Percentiles rank a stretch among this genome's conserved stretches.
phyloP scores from a whole-genome alignment of 2,329 filamentous ascomycete species.

The Coniochaeta ligniaria region DNA sequence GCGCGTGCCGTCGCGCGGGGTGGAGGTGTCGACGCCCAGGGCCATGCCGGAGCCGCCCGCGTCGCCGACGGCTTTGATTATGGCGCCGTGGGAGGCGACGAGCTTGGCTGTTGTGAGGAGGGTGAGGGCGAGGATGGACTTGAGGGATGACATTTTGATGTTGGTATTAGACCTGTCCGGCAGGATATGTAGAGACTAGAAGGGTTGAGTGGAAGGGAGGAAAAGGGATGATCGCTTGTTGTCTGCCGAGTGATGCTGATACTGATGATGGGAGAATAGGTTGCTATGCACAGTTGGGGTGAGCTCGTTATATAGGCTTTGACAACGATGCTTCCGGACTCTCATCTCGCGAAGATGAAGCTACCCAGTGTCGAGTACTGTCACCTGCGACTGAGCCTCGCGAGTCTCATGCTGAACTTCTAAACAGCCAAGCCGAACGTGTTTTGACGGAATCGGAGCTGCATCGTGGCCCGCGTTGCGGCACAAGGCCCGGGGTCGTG shows the following conservation, averaged over 20 bases:
- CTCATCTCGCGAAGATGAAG: neutral
- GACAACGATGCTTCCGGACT: neutral
- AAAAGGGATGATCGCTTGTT: neutral
- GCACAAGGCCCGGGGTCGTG: neutral
- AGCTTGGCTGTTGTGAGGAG: conserved; percentile 47
- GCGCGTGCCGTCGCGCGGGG: conserved; percentile 54
- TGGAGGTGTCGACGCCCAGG: conserved; percentile 42
- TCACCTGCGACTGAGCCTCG: neutral
- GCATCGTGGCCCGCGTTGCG: neutral
- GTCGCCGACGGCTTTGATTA: conserved; percentile 50
- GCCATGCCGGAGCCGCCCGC: conserved; percentile 48
- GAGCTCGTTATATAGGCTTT: neutral
- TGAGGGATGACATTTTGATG: conserved; percentile 23
- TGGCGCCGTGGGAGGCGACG: conserved; percentile 54
- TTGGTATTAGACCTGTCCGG: neutral
- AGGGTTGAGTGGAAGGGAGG: neutral
- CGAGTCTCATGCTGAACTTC: neutral
- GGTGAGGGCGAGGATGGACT: conserved; percentile 30
- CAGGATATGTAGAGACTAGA: neutral
- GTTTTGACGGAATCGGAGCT: neutral
- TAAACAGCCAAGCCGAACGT: neutral
- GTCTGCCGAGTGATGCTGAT: neutral
- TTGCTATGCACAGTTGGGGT: neutral
- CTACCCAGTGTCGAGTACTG: neutral
- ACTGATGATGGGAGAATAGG: neutral